phyloP scores from a whole-genome alignment of 2,329 filamentous ascomycete genomes.

The Alternaria ethzedia region DNA sequence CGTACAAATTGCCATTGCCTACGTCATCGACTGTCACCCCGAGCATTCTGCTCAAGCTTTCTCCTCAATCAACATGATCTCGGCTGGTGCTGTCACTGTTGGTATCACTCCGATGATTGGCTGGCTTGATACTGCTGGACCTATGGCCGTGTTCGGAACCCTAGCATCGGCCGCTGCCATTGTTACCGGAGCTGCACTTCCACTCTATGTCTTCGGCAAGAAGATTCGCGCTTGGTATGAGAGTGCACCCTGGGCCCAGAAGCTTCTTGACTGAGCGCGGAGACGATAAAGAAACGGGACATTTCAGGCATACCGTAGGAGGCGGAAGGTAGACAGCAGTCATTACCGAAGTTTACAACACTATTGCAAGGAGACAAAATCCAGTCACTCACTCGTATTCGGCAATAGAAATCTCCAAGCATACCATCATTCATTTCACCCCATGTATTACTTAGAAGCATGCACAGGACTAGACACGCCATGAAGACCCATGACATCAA shows the following conservation, averaged over 20 bases:
- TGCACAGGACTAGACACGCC: not conserved
- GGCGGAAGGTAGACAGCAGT: not conserved
- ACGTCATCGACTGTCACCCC: slow-evolving; percentile 21
- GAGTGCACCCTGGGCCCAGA: slow-evolving; percentile 10
- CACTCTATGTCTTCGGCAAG: slow-evolving; percentile 19
- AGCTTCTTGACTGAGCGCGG: slow-evolving; percentile 8
- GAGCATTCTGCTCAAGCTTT: slow-evolving; percentile 20
- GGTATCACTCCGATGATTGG: slow-evolving; percentile 10
- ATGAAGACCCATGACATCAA: not conserved
- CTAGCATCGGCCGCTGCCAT: slow-evolving; percentile 7
- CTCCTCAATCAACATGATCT: slow-evolving; percentile 11
- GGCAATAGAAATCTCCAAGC: not conserved
- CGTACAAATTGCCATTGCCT: slow-evolving; percentile 12
- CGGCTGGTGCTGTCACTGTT: slow-evolving; percentile 3
- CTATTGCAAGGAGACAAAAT: not conserved
- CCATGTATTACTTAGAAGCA: not conserved
- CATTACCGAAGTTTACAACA: not conserved
- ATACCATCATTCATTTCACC: not conserved
- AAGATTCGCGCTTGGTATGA: slow-evolving; percentile 21
- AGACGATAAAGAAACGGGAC: too few species aligned
- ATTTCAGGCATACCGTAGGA: not conserved
- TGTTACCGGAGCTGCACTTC: slow-evolving; percentile 3
- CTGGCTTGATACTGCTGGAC: slow-evolving; percentile 2
- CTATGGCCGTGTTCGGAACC: not conserved
- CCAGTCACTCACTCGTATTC: not conserved